A percentile compares a stretch with the other conserved stretches of the same genome.
phyloP scores from a whole-genome alignment of 1,139 yeast species.

The Saccharomyces hybrid region DNA sequence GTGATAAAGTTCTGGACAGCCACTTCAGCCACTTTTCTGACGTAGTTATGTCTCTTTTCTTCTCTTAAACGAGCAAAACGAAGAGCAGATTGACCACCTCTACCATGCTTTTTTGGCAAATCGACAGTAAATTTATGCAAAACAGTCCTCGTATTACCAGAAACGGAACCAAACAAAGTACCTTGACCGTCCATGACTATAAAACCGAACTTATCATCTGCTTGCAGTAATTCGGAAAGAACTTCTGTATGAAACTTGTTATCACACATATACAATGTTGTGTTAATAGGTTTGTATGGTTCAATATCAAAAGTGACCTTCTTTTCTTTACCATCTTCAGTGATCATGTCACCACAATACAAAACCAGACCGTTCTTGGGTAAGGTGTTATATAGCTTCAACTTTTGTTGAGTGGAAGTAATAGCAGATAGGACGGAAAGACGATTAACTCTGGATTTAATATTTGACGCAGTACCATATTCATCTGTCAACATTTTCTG shows the following conservation, averaged over 20 bases:
- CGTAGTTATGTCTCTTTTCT: slow-evolving; percentile 97
- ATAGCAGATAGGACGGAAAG: slow-evolving; percentile 91
- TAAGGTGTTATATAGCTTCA: slow-evolving; percentile 79
- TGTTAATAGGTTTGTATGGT: slow-evolving; percentile 96
- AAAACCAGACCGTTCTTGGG: slow-evolving; percentile 92
- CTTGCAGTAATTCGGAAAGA: slow-evolving; percentile 82
- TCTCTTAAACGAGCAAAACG: slow-evolving; percentile 99
- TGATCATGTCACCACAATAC: slow-evolving; percentile 96
- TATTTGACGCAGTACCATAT: slow-evolving; percentile 96
- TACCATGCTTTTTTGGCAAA: slow-evolving; percentile 97
- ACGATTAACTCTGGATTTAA: slow-evolving; percentile 94
- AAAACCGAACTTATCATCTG: slow-evolving; percentile 93
- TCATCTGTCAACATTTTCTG: slow-evolving; percentile 95
- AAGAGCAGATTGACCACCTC: slow-evolving; percentile 99
- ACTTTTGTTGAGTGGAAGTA: slow-evolving; percentile 93
- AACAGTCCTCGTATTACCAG: slow-evolving; percentile 94
- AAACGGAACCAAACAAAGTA: slow-evolving; percentile 87
- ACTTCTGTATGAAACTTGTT: slow-evolving; percentile 98
- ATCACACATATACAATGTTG: slow-evolving; percentile 91
- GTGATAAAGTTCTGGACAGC: slow-evolving; percentile 96
- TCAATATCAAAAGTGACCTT: slow-evolving; percentile 91
- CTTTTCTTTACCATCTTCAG: slow-evolving; percentile 95
- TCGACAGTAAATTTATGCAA: slow-evolving; percentile 95
- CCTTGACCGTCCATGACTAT: slow-evolving; percentile 99
- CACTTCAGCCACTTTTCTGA: slow-evolving; percentile 94